Evolutionary conservation across 495 filamentous ascomycete species (phyloP).

Genomic region (Trichocladium antarcticum): DNA sequence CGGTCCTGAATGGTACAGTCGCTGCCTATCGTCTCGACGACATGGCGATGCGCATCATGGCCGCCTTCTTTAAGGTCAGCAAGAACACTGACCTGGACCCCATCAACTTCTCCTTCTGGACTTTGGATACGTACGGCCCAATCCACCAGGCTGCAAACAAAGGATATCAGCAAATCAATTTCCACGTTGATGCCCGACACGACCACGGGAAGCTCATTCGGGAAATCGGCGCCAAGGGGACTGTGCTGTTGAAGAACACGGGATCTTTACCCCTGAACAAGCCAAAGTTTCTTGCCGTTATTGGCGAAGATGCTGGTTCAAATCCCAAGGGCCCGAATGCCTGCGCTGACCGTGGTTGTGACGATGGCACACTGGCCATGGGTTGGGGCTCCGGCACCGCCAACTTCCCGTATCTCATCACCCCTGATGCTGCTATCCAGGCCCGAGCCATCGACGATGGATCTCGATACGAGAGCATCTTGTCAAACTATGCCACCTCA

Average conservation of each 20-base stretch:
- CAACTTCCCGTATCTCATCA: conserved; percentile 85
- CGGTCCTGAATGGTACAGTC: conserved; percentile 80
- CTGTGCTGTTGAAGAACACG: conserved; percentile 81
- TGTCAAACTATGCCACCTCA: conserved; percentile 55
- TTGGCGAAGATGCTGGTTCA: conserved; percentile 73
- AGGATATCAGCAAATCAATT: conserved; percentile 62
- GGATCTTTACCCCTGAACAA: conserved; percentile 65
- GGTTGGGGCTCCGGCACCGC: conserved; percentile 87
- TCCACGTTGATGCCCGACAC: conserved; percentile 70
- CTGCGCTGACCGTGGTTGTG: conserved; percentile 71
- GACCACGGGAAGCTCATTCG: conserved; percentile 64
- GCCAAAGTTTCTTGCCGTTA: conserved; percentile 65
- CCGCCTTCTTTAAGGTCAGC: conserved; percentile 84
- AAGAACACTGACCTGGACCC: conserved; percentile 50
- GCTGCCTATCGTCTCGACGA: conserved; percentile 89
- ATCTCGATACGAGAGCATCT: conserved; percentile 58
- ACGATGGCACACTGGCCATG: conserved; percentile 82
- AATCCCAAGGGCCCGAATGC: conserved; percentile 76
- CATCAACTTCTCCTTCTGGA: conserved; percentile 87
- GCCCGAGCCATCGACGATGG: conserved; percentile 52
- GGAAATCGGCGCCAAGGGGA: conserved; percentile 61
- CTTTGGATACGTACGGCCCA: conserved; percentile 59
- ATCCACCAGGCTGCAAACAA: conserved; percentile 49
- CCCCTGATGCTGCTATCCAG: conserved; percentile 77
- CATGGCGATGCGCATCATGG: conserved; percentile 86